phyloP scores from a whole-genome alignment of 176 grass and related monocot genomes.

The Alloteropsis semialata region DNA sequence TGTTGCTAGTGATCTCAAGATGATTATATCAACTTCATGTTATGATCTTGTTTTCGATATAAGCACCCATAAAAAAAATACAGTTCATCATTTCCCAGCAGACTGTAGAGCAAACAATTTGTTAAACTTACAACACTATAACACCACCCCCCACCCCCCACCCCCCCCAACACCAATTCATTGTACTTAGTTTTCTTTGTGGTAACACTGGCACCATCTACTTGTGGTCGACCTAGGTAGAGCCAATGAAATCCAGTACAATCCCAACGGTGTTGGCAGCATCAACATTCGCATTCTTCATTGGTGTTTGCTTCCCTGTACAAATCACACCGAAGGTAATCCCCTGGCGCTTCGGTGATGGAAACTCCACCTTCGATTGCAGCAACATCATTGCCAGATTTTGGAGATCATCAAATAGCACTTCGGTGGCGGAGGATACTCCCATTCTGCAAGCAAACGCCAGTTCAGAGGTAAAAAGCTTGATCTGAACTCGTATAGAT shows the following conservation, averaged over 20 bases:
- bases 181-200: too few relatives aligned
- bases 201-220: too few relatives aligned
- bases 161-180: too few relatives aligned
- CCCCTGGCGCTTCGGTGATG: neutral
- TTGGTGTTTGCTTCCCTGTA: neutral
- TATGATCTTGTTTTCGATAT: too few relatives aligned
- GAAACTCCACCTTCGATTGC: neutral
- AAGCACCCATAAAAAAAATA: too few relatives aligned
- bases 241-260: neutral
- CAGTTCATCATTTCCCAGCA: neutral
- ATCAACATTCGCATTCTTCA: neutral
- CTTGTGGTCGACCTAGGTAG: too few relatives aligned
- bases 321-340: neutral
- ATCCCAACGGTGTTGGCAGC: neutral
- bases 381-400: neutral
- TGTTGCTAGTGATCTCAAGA: too few relatives aligned
- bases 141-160: neutral
- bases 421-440: neutral
- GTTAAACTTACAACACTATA: neutral
- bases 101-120: neutral
- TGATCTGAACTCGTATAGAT: neutral
- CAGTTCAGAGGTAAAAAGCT: conserved; percentile 25
- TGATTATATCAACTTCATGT: too few relatives aligned
- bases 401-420: conserved; percentile 8
- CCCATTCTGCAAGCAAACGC: neutral